These are phyloP conservation scores for Mycena kentingensis DNA, from an alignment of 768 basidiomycete species.

Conservation along the genomic window DNA sequence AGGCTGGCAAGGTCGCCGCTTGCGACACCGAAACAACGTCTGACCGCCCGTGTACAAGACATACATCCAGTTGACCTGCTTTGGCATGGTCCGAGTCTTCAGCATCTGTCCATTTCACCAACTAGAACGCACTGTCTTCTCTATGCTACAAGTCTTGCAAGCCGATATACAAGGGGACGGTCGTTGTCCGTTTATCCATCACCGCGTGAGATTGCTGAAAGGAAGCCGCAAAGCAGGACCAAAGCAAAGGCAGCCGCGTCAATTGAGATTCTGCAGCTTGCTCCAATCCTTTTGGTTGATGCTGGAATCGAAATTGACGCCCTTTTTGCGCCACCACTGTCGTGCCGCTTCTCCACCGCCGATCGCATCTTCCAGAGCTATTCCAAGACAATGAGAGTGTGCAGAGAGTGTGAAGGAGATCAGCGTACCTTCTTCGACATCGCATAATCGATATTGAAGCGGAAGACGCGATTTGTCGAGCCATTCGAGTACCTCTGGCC, in stretches of 20 bases:
- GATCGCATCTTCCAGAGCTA: constrained; percentile 81
- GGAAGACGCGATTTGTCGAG: constrained; percentile 80
- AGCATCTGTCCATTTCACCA: no score
- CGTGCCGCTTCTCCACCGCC: constrained; percentile 76
- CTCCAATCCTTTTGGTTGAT: constrained; percentile 82
- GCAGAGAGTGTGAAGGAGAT: not conserved
- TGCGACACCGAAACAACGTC: no score
- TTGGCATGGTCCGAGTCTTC: no score
- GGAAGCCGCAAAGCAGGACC: constrained; percentile 22
- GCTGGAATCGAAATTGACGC: constrained; percentile 74
- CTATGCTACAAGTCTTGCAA: no score
- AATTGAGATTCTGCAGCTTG: constrained; percentile 78
- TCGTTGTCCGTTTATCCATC: no score
- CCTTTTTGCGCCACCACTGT: constrained; percentile 80
- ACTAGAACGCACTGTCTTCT: no score
- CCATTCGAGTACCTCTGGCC: constrained; percentile 77
- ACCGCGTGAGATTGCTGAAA: constrained; percentile 9
- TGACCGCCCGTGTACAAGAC: no score
- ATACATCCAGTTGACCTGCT: no score
- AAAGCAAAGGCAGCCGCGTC: no score
- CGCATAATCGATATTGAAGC: constrained; percentile 87
- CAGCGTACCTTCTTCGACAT: constrained; percentile 67
- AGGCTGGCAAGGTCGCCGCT: no score
- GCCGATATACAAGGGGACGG: no score
- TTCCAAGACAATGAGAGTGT: not conserved